phyloP scores from a whole-genome alignment of 1,139 yeast genomes.

The Pichia sp. region DNA sequence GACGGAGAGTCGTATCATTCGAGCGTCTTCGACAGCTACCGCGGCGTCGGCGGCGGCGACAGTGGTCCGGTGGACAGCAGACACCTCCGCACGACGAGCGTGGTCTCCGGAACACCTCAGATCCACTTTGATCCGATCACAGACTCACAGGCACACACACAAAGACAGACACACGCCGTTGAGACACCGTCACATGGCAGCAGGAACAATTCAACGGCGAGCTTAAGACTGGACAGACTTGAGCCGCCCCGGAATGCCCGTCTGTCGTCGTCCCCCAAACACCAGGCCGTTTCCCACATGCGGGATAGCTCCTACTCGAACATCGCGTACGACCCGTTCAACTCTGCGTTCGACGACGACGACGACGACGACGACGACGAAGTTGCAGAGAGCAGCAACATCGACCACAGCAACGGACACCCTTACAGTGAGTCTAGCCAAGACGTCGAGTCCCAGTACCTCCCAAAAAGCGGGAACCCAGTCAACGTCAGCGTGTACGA shows the following conservation, averaged over 20 bases:
- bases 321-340: constrained; percentile 8
- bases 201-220: not conserved
- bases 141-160: not conserved
- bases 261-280: constrained; percentile 6
- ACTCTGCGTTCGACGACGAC: constrained; percentile 10
- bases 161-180: not conserved
- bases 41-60: not conserved
- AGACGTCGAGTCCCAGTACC: not conserved
- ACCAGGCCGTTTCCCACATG: constrained; percentile 7
- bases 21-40: not conserved
- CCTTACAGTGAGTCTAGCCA: not conserved
- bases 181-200: not conserved
- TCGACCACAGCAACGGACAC: not conserved
- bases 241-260: constrained; percentile 10
- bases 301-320: constrained; percentile 3
- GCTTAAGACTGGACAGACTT: not conserved
- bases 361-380: constrained; percentile 1
- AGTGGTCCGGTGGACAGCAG: too few relatives aligned
- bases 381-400: too few relatives aligned
- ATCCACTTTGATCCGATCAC: not conserved
- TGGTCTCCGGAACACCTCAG: not conserved
- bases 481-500: constrained; percentile 7
- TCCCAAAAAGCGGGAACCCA: not conserved
- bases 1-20: not conserved
- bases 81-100: not conserved